Evolutionary conservation across 1,284 basidiomycete species (phyloP), one percentile per base, ranked within the genome.

Genomic region (Termitomyces sp.): DNA sequence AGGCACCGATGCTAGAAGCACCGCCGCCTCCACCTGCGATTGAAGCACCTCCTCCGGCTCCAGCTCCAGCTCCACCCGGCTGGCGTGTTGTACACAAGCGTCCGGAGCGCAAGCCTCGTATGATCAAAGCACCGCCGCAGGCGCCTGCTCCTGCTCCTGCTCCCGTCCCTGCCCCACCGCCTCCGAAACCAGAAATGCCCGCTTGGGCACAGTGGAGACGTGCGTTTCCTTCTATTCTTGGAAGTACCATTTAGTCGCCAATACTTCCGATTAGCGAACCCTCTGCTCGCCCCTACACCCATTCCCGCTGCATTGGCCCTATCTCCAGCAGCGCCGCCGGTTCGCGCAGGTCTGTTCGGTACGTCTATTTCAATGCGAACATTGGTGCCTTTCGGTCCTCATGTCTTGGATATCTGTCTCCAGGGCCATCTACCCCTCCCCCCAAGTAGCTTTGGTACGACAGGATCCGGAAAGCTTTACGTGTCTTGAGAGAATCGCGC

Each of bases 151-250:
- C 79, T 0, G 57, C 68, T 0, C 73, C 78, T 0, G 57, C 68
- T 0, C 73, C 78, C 0, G 64, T 76, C 0, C 72, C 78, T 0
- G 70, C 74, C 0, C 68, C 67, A 15, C 64, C 65, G 47, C 72
- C 77, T 5, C 76, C 78, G 0, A 70, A 74, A 53, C 75, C 78
- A 1, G 76, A 80, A 43, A 26, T 81, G 42, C 87, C 86, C 30
- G 79, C 86, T 0, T 90, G 88, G 88, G 81, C 86, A 0, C 84
- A 89, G 61, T 90, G 87, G 88, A 77, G 83, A 73, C 73, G 73
- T 90, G 57, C 17, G 69, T 68, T n/a, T 13, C 5, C 8, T 33
- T 33, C 33, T 5, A 15, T 49, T 52, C 28, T 43, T 55, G 50
- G 43, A 33, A 50, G 36, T 8, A 15, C 50, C 19, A 13, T 17